Conservation (phyloP, 352 stramenopile genomes). For the Pythium vanterpoolii region DNA sequence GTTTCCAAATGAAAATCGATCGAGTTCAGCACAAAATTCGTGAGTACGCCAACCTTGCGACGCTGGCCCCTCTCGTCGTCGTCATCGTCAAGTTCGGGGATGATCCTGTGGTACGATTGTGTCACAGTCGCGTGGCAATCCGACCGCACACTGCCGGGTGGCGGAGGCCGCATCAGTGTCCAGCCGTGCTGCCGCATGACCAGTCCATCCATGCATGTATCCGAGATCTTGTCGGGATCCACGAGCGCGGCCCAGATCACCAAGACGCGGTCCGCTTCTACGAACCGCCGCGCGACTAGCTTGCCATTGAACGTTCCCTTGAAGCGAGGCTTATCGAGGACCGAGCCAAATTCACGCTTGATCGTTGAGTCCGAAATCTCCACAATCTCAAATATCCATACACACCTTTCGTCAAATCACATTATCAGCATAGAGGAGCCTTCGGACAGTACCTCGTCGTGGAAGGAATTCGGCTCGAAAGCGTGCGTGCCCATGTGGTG, state of each 20-base stretch:
- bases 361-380: constrained; percentile 4
- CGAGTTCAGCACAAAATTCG: constrained; percentile 25
- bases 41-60: constrained; percentile 17
- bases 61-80: constrained; percentile 15
- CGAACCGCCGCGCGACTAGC: constrained; percentile 30
- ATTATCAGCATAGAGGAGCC: background rate
- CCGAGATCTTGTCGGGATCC: constrained; percentile 42
- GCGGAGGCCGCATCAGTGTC: constrained; percentile 7
- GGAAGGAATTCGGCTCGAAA: constrained; percentile 2
- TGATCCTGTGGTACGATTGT: constrained; percentile 24
- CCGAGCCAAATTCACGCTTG: constrained; percentile 8
- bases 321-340: constrained; percentile 1
- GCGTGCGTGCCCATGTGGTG: constrained; percentile 15
- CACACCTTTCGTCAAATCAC: background rate
- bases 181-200: constrained; percentile 45
- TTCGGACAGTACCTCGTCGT: constrained; percentile 13
- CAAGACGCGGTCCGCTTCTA: constrained; percentile 34
- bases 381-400: background rate
- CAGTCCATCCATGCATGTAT: constrained; percentile 35
- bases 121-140: constrained; percentile 12
- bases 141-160: background rate
- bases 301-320: constrained; percentile 31
- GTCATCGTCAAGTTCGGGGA: constrained; percentile 14
- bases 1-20: constrained; percentile 20
- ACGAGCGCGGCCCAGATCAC: constrained; percentile 39